Base-by-base conservation (phyloP, 1,139 yeast genomes). In the Nakaseomyces kungkrabaensis region DNA sequence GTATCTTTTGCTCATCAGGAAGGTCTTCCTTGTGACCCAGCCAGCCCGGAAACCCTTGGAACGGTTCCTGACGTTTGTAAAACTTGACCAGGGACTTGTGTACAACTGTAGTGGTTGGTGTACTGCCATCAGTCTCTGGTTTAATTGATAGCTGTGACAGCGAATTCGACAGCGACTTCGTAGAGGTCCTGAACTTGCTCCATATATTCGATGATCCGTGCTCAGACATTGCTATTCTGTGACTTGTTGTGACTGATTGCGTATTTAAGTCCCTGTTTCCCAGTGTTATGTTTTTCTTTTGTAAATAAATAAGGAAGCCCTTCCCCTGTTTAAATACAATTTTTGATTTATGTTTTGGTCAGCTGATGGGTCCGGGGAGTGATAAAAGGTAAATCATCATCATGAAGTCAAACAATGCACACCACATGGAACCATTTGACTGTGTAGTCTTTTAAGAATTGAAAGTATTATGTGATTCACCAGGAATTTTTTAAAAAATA, bases 11-110 rank as follows among this genome's bases (percentile, higher is more conserved):
- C 43, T 65, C 65, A 42, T 65, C 61, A 7, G 68, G 66, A 6
- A 61, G 45, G 9, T 66, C 68, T 33, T 65, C 69, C 29, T 61
- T 61, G 34, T 67, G 69, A 6, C 73, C 74, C 22, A 71, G 56
- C 74, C 74, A 71, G 5, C 67, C 68, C 1, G 74, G 74, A 37
- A 63, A 71, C 0, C 70, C 71, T 44, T 65, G 59, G 45, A 65
- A 67, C 1, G 67, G 65, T 17, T 65, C 66, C 40, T 57, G 59
- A 29, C 52, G 54, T 34, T 62, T 53, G 49, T 68, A 71, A 49
- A 61, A 65, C 25, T 60, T 60, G 4, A 69, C 71, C 9, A 71
- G 48, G 0, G 73, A 68, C 51, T 68, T 69, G 53, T 70, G 73
- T 4, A 71, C 64, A 11, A 70, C 52, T 1, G 74, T 70, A 4